Evolutionary conservation across 2,329 filamentous ascomycete species (phyloP).

Genomic region (Podosphaera aphanis): DNA sequence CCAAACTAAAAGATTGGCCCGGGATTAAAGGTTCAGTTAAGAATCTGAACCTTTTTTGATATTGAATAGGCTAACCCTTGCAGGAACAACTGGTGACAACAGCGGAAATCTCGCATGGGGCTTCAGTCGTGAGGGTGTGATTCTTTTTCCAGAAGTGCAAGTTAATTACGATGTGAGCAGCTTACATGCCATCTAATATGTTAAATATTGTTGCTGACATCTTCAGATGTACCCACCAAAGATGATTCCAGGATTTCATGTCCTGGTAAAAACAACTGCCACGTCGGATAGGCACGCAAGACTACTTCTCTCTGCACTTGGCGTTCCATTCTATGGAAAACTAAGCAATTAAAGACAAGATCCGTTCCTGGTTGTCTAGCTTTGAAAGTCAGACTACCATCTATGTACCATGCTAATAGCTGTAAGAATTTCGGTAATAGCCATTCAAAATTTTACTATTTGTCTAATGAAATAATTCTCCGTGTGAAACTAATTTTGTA

Average conservation of each 20-base stretch:
- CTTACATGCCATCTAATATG: background rate
- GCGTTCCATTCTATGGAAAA: constrained; percentile 13
- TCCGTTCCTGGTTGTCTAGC: no score
- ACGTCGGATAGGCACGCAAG: constrained; percentile 12
- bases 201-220: constrained; percentile 5
- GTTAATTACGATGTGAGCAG: constrained; percentile 70
- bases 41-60: background rate
- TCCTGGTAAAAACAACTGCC: constrained; percentile 15
- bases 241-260: constrained; percentile 17
- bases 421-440: no score
- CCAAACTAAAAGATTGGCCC: constrained; percentile 87
- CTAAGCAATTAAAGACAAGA: constrained; percentile 9
- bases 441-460: no score
- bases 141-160: constrained; percentile 81
- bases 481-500: no score
- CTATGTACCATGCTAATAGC: no score
- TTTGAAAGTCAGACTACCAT: no score
- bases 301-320: constrained; percentile 10
- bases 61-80: constrained; percentile 4
- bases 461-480: no score
- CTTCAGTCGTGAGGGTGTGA: constrained; percentile 49
- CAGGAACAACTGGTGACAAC: constrained; percentile 42
- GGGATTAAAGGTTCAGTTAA: constrained; percentile 35
- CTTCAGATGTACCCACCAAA: constrained; percentile 32
- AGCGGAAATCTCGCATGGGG: constrained; percentile 75